phyloP scores from a whole-genome alignment of 2,329 filamentous ascomycete genomes.

The Colletotrichum tropicicola region DNA sequence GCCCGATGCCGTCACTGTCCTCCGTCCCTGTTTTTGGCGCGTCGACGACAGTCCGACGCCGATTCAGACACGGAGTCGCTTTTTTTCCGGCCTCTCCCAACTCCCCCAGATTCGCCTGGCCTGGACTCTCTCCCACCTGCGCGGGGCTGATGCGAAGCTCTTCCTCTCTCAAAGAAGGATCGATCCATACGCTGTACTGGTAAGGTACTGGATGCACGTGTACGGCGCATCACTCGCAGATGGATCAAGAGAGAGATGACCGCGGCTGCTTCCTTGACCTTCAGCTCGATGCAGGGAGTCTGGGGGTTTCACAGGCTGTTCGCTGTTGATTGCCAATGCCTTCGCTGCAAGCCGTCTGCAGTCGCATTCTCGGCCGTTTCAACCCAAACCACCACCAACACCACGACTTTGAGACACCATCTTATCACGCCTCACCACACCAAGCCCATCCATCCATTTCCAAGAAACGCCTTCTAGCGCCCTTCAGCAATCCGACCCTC shows the following conservation, averaged over 20 bases:
- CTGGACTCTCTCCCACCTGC: slow-evolving; percentile 15
- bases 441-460: neutral
- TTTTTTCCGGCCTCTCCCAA: neutral
- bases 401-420: neutral
- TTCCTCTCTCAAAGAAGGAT: no score
- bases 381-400: neutral
- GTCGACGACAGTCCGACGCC: neutral
- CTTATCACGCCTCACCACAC: slow-evolving; percentile 6
- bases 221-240: neutral
- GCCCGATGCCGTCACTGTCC: slow-evolving; percentile 22
- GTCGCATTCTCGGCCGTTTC: no score
- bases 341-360: no score
- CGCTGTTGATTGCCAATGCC: no score
- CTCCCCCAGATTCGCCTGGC: slow-evolving; percentile 10
- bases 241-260: neutral
- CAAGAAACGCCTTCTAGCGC: slow-evolving; percentile 7
- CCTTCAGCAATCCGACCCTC: neutral
- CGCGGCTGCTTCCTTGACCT: neutral
- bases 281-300: no score
- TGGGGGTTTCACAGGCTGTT: no score
- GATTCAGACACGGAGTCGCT: slow-evolving; percentile 12
- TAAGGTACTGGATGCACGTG: neutral
- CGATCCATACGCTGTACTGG: no score
- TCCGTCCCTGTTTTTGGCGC: slow-evolving; percentile 12
- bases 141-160: neutral